Conservation (phyloP, 208 protist genomes). For the Angomonas deanei region DNA sequence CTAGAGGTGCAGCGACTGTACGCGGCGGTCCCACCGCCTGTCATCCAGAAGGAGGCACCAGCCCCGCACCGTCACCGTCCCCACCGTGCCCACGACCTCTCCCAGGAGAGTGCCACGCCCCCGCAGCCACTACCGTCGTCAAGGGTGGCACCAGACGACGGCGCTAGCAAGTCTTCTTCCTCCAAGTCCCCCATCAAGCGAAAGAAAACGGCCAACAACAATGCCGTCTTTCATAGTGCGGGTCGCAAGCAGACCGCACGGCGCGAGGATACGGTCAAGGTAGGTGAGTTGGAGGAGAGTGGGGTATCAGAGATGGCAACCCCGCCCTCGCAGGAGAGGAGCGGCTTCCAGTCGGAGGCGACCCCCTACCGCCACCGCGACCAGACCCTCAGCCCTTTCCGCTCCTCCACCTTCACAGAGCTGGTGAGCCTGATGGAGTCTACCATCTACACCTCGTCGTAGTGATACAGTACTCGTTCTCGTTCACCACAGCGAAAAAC, state of each 20-base stretch:
- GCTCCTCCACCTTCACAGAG: conserved; percentile 14
- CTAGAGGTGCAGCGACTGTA: conserved; percentile 6
- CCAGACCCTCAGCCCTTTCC: background rate
- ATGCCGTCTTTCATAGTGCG: background rate
- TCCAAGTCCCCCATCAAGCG: background rate
- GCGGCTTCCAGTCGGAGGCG: background rate
- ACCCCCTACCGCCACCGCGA: background rate
- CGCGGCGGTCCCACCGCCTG: background rate
- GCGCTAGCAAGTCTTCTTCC: background rate
- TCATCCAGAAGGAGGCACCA: background rate
- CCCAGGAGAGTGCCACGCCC: background rate
- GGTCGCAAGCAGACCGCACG: background rate
- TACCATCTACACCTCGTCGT: conserved; percentile 5
- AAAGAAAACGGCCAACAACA: background rate
- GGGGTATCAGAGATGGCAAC: background rate
- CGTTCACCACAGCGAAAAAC: too few species aligned
- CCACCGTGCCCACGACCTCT: background rate
- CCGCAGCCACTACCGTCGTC: background rate
- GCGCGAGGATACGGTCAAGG: background rate
- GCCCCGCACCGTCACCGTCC: background rate
- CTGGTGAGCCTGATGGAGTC: conserved; percentile 13
- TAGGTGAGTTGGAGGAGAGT: background rate
- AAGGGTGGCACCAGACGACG: too few species aligned
- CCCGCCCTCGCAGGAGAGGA: background rate
- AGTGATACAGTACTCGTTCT: background rate